Percentiles rank a stretch among this genome's conserved stretches.
These are phyloP conservation scores for Cercospora beticola DNA, from an alignment of 2,329 filamentous ascomycete genomes.

Conservation along the genomic window DNA sequence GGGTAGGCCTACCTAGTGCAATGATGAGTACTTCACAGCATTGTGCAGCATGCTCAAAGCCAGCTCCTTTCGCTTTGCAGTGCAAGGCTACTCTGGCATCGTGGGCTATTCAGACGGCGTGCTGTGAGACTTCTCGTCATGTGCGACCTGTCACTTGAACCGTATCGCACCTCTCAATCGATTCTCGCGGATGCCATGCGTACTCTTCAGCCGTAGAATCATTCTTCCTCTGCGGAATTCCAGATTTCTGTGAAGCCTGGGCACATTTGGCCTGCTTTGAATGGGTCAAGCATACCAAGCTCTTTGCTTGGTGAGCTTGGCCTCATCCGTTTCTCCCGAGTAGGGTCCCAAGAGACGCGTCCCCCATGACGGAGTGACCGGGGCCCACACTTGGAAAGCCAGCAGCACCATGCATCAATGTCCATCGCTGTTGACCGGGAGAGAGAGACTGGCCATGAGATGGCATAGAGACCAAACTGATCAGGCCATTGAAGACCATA, in stretches of 20 bases:
- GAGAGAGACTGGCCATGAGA: neutral
- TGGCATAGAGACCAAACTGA: neutral
- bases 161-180: neutral
- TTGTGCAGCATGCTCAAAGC: neutral
- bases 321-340: neutral
- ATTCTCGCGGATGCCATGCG: neutral
- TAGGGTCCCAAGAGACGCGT: neutral
- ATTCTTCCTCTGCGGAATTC: neutral
- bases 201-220: neutral
- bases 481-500: neutral
- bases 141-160: neutral
- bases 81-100: neutral
- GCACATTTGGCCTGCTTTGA: neutral
- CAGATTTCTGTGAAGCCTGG: neutral
- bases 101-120: neutral
- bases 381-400: too few relatives aligned
- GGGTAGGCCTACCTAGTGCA: neutral
- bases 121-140: neutral
- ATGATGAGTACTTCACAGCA: neutral
- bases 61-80: neutral
- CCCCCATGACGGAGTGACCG: neutral
- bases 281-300: neutral
- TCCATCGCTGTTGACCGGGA: neutral
- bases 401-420: neutral
- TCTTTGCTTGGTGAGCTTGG: neutral